Evolutionary conservation across 768 basidiomycete genomes (phyloP).

Genomic region (Termitomyces sp.): DNA sequence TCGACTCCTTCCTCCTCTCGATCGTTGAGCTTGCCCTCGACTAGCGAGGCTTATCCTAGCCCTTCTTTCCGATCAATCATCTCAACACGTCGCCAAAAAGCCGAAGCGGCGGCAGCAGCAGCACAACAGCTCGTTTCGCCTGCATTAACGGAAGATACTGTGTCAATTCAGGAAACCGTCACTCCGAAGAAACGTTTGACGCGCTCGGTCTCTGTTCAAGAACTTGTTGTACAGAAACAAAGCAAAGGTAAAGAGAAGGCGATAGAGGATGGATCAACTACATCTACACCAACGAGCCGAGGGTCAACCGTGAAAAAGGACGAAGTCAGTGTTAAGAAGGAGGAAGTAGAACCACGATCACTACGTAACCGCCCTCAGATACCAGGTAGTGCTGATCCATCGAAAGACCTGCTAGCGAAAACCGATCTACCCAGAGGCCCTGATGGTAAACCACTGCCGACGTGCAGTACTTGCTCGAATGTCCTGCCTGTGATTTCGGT

Average conservation of each 20-base stretch:
- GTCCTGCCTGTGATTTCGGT: constrained; percentile 75
- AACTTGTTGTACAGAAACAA: constrained; percentile 21
- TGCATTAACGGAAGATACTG: constrained; percentile 42
- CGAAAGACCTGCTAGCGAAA: constrained; percentile 33
- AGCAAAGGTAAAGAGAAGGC: constrained; percentile 37
- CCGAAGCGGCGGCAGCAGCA: constrained; percentile 20
- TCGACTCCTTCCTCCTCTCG: constrained; percentile 29
- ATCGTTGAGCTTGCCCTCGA: constrained; percentile 38
- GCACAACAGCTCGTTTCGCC: constrained; percentile 41
- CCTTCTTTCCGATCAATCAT: constrained; percentile 53
- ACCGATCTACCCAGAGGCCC: constrained; percentile 48
- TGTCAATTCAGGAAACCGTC: constrained; percentile 25
- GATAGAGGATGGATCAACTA: constrained; percentile 22
- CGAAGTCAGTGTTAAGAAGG: constrained; percentile 30
- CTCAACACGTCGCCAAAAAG: constrained; percentile 56
- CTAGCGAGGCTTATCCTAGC: constrained; percentile 27
- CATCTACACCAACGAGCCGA: constrained; percentile 21
- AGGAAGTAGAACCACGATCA: constrained; percentile 49
- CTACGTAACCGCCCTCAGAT: constrained; percentile 46
- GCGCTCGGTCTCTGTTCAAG: constrained; percentile 28
- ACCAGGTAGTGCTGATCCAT: constrained; percentile 29
- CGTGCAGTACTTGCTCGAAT: constrained; percentile 68
- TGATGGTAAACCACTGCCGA: constrained; percentile 67
- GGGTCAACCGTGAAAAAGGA: constrained; percentile 17
- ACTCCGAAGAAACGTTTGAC: constrained; percentile 29